Conservation (phyloP, 1,139 yeast species). For the Sugiyamaella grinbergsii region DNA sequence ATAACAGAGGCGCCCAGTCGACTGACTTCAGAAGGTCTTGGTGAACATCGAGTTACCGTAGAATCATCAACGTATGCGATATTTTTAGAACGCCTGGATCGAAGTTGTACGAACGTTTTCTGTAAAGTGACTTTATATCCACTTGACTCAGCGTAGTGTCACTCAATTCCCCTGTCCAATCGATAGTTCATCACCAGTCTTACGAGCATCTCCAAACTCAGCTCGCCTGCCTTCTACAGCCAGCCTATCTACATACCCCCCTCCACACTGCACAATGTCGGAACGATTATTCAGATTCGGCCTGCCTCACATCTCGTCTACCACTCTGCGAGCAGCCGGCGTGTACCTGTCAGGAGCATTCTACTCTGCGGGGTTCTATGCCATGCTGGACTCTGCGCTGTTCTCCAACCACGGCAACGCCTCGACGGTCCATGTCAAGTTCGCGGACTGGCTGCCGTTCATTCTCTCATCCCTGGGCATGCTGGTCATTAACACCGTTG, state of each 20-base stretch:
- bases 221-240: too few species aligned
- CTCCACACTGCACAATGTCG: slow-evolving; percentile 12
- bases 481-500: slow-evolving; percentile 89
- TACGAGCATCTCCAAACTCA: too few species aligned
- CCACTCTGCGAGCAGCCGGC: slow-evolving; percentile 67
- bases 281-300: slow-evolving; percentile 34
- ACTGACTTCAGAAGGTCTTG: too few species aligned
- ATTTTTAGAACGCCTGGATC: too few species aligned
- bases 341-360: slow-evolving; percentile 74
- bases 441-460: slow-evolving; percentile 96
- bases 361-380: slow-evolving; percentile 88
- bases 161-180: not conserved
- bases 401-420: slow-evolving; percentile 85
- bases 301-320: slow-evolving; percentile 51
- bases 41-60: too few species aligned
- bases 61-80: too few species aligned
- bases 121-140: too few species aligned
- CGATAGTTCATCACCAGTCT: not conserved
- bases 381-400: slow-evolving; percentile 83
- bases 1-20: too few species aligned
- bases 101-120: too few species aligned
- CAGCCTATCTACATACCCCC: not conserved
- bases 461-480: slow-evolving; percentile 87
- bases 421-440: slow-evolving; percentile 80
- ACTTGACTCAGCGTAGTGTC: too few species aligned